Evolutionary conservation across 345 rosid species (phyloP), one percentile per base, ranked within the genome.

Genomic region (Dipteronia sinensis): DNA sequence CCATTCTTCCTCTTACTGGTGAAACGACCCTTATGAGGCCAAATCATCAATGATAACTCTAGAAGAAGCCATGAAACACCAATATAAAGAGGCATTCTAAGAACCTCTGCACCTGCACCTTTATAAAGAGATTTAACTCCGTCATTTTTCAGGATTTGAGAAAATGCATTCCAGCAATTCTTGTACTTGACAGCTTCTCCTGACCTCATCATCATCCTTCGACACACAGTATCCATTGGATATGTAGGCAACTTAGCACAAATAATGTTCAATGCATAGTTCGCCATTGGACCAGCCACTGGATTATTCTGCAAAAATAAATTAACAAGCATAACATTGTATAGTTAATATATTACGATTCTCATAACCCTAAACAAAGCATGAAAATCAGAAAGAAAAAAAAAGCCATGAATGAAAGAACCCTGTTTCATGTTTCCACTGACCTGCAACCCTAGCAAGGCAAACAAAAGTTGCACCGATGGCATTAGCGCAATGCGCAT

Each of bases 151-250:
- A 76, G 38, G 25, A 76, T 67, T 23, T 67, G 53, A 12, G 66
- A 53, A 74, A 84, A 79, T 11, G 85, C 87, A 79, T 77, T 69
- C 25, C 71, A 16, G 0, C 83, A 79, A 64, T 71, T 81, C 74
- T 79, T 79, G 47, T 81, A 82, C 72, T 76, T 81, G 25, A 79
- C 75, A 46, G 81, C 81, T 79, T 84, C 87, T 17, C 84, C 83
- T 23, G 84, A 81, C 4, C 82, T 84, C 86, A 84, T 81, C 86
- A 84, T 81, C 86, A 78, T 78, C 58, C 86, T 81, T 78, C 76
- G 44, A 3, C 71, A 59, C 23, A 81, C 76, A 0, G 78, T 81
- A 63, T 84, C 82, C 29, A 84, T 62, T 3, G 84, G 84, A 42
- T 84, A 81, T 2, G 80, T 53, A 7, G 72, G 80, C 75, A 84